Conservation (phyloP, 441 rosid genomes). For the Brassica hybrid region DNA sequence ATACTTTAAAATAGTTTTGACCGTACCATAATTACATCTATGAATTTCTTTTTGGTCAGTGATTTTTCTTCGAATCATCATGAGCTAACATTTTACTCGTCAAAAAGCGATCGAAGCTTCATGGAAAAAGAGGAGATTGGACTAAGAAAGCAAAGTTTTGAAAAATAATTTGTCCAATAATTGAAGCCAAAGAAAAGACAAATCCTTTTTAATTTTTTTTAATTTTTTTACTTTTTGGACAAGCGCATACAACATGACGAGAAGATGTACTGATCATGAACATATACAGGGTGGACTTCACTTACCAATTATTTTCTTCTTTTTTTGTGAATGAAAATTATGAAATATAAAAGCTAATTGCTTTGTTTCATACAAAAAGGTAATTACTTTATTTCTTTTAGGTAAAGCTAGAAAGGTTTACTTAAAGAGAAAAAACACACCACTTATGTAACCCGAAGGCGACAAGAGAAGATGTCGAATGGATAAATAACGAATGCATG, state of each 20-base stretch:
- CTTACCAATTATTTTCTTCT: neutral
- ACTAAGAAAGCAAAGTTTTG: neutral
- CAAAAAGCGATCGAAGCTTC: constrained; percentile 42
- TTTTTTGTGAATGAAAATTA: constrained; percentile 6
- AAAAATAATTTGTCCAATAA: constrained; percentile 31
- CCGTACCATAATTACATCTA: neutral
- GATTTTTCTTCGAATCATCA: constrained; percentile 1
- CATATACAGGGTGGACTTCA: constrained; percentile 42
- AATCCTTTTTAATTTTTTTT: neutral
- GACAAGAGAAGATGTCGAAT: constrained; percentile 30
- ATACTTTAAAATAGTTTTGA: neutral
- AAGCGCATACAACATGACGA: constrained; percentile 43
- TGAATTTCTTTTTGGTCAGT: neutral
- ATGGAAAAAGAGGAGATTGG: constrained; percentile 17
- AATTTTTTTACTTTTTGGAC: neutral
- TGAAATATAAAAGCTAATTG: constrained; percentile 29
- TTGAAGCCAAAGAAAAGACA: constrained; percentile 42
- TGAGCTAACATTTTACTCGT: constrained; percentile 18
- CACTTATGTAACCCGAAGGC: constrained; percentile 41
- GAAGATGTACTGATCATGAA: constrained; percentile 28
- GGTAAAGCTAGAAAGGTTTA: constrained; percentile 27
- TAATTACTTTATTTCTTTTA: constrained; percentile 37
- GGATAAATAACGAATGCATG: constrained; percentile 26
- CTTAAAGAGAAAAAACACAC: constrained; percentile 21
- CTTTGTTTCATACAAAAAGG: constrained; percentile 40